Evolutionary conservation across 2,329 filamentous ascomycete genomes (phyloP).

Genomic region (Epichloe scottii): DNA sequence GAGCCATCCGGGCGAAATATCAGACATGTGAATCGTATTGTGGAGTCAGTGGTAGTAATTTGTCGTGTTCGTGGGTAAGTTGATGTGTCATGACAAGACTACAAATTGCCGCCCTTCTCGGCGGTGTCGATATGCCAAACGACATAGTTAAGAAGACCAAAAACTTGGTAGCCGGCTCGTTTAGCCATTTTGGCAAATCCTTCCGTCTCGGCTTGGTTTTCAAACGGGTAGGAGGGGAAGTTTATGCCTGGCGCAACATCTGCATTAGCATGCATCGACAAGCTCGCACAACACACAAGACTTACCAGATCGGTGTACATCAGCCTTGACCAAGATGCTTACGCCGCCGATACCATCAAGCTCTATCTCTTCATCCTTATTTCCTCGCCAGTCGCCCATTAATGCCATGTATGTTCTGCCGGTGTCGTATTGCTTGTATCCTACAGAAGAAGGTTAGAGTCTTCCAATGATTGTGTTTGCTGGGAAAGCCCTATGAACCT

Average conservation of each 20-base stretch:
- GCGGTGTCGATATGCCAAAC: constrained; percentile 98
- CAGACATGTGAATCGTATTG: constrained; percentile 12
- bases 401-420: constrained; percentile 79
- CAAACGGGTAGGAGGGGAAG: constrained; percentile 91
- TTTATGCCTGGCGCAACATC: constrained; percentile 62
- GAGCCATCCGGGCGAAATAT: constrained; percentile 11
- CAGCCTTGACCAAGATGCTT: constrained; percentile 93
- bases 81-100: constrained; percentile 6
- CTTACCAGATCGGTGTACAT: constrained; percentile 85
- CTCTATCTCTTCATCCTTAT: constrained; percentile 85
- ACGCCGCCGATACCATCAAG: constrained; percentile 95
- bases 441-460: constrained; percentile 28
- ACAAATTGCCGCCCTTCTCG: constrained; percentile 76
- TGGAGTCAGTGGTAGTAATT: not conserved
- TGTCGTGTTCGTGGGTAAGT: not conserved
- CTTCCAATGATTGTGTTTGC: not conserved
- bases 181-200: constrained; percentile 99
- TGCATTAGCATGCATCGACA: constrained; percentile 12
- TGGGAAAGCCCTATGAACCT: constrained; percentile 37
- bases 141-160: constrained; percentile 90
- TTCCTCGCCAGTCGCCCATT: constrained; percentile 84
- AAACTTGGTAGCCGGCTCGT: constrained; percentile 82
- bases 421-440: constrained; percentile 88
- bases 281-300: constrained; percentile 13
- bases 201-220: constrained; percentile 98